phyloP scores from a whole-genome alignment of 2,329 filamentous ascomycete species.

The Colletotrichum cuscutae region DNA sequence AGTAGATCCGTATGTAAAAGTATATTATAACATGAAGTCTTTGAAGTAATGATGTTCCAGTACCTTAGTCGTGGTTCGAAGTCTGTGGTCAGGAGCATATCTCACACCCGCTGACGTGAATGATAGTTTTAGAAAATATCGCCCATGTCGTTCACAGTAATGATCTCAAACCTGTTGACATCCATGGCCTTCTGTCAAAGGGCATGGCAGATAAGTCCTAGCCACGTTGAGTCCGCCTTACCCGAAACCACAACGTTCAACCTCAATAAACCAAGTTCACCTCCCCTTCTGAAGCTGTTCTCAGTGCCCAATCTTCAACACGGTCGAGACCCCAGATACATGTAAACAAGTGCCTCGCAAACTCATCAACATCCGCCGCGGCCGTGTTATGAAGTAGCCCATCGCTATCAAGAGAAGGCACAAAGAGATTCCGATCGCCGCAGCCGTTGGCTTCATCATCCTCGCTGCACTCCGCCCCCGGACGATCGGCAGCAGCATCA shows the following conservation, averaged over 20 bases:
- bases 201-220: neutral
- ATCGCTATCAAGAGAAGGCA: neutral
- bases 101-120: neutral
- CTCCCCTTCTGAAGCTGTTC: conserved; percentile 5
- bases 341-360: conserved; percentile 24
- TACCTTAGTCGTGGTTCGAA: neutral
- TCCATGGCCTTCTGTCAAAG: neutral
- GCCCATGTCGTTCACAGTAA: neutral
- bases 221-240: neutral
- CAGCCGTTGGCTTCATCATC: neutral
- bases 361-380: conserved; percentile 32
- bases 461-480: no score
- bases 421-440: neutral
- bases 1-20: neutral
- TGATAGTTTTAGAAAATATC: neutral
- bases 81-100: neutral
- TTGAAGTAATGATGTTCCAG: neutral
- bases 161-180: neutral
- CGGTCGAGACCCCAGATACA: conserved; percentile 27
- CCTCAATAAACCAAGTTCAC: conserved; percentile 10
- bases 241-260: neutral
- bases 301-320: conserved; percentile 27
- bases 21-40: neutral
- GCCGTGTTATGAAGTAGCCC: neutral
- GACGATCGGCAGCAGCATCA: neutral